These are phyloP conservation scores for Isoetes taiwanensis DNA, from an alignment of 75 land plant genomes.

Conservation along the genomic window DNA sequence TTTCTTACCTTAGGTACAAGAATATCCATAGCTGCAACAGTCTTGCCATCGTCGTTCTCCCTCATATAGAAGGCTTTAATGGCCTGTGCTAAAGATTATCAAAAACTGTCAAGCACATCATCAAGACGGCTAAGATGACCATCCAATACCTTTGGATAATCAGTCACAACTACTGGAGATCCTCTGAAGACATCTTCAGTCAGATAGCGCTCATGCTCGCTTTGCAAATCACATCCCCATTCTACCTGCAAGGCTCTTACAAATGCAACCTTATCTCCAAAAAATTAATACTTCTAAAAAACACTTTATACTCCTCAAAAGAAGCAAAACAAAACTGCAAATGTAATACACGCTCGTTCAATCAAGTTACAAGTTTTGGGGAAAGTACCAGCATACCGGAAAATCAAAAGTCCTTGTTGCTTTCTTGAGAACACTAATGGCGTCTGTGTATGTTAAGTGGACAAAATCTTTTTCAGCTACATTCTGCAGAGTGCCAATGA, in stretches of 20 bases:
- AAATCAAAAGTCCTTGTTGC: constrained; percentile 76
- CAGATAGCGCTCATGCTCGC: constrained; percentile 93
- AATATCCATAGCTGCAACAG: constrained; percentile 99
- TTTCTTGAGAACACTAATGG: constrained; percentile 56
- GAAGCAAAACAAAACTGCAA: no score
- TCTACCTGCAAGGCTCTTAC: constrained; percentile 61
- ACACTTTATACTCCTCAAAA: no score
- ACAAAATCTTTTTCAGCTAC: constrained; percentile 79
- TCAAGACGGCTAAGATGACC: not conserved
- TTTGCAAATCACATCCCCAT: constrained; percentile 95
- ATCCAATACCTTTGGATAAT: constrained; percentile 75
- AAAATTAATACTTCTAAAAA: no score
- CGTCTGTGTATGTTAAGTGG: constrained; percentile 83
- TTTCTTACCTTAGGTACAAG: constrained; percentile 79
- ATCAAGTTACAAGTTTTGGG: no score
- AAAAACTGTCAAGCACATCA: not conserved
- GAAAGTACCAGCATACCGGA: constrained; percentile 65
- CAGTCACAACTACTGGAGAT: constrained; percentile 74
- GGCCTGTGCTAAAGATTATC: no score
- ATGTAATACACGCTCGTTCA: no score
- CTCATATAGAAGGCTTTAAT: constrained; percentile 99
- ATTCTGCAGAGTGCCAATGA: constrained; percentile 32
- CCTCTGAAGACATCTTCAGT: constrained; percentile 81
- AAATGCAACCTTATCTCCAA: no score
- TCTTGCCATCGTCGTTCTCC: constrained; percentile 87